Base-by-base conservation (phyloP, 495 filamentous ascomycete genomes). In the Aspergillus homomorphus region DNA sequence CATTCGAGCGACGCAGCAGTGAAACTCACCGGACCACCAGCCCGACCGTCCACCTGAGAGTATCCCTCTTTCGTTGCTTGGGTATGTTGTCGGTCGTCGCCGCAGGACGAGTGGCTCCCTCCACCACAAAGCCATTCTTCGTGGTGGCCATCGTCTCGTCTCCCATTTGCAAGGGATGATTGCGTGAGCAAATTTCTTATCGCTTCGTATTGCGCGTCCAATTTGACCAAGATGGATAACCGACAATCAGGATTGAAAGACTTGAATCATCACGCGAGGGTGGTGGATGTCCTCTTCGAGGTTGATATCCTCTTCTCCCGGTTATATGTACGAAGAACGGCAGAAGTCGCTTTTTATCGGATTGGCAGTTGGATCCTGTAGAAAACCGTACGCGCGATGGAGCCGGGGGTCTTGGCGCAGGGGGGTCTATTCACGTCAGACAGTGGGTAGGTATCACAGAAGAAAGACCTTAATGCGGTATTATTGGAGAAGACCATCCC, bases 11-110 rank as follows among this genome's bases (percentile, higher is more conserved):
- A 56, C 21, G 57, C 21, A 38, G 45, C 24, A 45, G 45, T 53
- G 48, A 28, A 22, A 50, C 44, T 23, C 81, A 91, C 89, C 89
- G 84, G 9, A 85, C 81, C 28, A 85, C 60, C 23, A 84, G 65
- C 62, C 76, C 85, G 42, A 90, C 58, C 33, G 75, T 74, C 70
- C 85, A 80, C 64, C 63, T 81, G 56, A 76, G 41, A 58, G 80
- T 66, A 38, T 69, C 63, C 24, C 57, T 77, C 58, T 56, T 71
- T 59, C 52, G 72, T 33, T 62, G 50, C 26, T 69, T 61, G 43
- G 42, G 46, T 12, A 49, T 50, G n/a, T 48, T 21, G 14, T 61
- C 58, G n/a, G 52, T 53, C 42, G 19, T 56, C 5, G 46, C 56
- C 22, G 46, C 58, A 28, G 56, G 22, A 23, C 67, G 70, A 28